Percentiles rank a stretch among this genome's conserved stretches.
Conservation (phyloP, 495 filamentous ascomycete genomes). For the Darksidea phi region DNA sequence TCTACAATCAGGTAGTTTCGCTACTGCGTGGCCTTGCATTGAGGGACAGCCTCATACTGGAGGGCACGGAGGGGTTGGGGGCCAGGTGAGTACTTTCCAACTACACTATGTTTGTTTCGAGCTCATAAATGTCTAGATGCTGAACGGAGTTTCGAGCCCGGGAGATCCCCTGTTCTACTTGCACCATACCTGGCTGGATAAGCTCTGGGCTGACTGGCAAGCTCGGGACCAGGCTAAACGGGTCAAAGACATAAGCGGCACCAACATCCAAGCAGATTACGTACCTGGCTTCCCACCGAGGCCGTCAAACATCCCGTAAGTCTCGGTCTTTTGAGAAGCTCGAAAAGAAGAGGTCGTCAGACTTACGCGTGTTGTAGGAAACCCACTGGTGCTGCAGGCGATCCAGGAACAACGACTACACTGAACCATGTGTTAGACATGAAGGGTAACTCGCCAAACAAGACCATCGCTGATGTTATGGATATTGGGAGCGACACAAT, state of each 20-base stretch:
- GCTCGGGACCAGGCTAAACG: constrained; percentile 1
- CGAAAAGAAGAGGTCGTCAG: no score
- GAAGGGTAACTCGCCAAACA: constrained; percentile 34
- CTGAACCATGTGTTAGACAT: constrained; percentile 40
- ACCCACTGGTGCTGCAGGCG: no score
- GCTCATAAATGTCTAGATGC: neutral
- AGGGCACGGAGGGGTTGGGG: constrained; percentile 45
- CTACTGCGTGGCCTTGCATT: constrained; percentile 43
- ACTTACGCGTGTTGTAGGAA: no score
- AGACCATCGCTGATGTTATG: constrained; percentile 44
- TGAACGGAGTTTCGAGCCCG: constrained; percentile 2
- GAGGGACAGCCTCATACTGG: constrained; percentile 44
- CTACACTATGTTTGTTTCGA: no score
- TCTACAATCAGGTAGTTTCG: constrained; percentile 33
- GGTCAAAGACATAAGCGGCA: constrained; percentile 35
- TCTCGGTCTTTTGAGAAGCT: no score
- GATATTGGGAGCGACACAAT: constrained; percentile 18
- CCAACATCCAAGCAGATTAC: constrained; percentile 26
- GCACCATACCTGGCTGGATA: constrained; percentile 8
- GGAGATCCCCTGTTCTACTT: constrained; percentile 9
- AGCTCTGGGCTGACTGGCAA: constrained; percentile 4
- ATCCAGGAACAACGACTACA: constrained; percentile 30
- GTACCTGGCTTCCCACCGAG: no score
- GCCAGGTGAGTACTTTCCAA: constrained; percentile 17
- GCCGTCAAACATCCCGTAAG: no score